phyloP scores from a whole-genome alignment of 2,329 filamentous ascomycete genomes.

The Fusarium phyllophilum region DNA sequence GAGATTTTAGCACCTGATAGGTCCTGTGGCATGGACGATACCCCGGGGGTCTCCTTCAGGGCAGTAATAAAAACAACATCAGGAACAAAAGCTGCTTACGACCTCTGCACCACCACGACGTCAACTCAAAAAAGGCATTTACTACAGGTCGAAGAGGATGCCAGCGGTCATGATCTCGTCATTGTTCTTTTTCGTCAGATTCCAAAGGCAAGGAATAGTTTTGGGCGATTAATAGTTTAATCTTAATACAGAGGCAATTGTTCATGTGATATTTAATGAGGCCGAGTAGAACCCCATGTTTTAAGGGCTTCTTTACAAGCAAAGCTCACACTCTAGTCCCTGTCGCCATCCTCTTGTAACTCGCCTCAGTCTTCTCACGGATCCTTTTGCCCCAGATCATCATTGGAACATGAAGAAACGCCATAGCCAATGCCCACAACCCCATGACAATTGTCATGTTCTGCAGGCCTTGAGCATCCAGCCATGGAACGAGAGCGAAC shows the following conservation, averaged over 20 bases:
- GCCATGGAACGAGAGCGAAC: constrained; percentile 24
- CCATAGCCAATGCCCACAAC: constrained; percentile 5
- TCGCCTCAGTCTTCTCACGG: constrained; percentile 7
- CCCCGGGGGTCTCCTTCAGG: no score
- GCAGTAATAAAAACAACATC: no score
- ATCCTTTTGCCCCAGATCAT: constrained; percentile 20
- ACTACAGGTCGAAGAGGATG: background rate
- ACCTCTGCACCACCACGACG: background rate
- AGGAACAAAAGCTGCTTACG: no score
- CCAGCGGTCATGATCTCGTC: background rate
- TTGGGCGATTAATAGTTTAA: fast-evolving
- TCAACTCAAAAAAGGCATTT: background rate
- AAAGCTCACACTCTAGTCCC: background rate
- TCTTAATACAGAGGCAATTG: background rate
- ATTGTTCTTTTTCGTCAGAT: fast-evolving
- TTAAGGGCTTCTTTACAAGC: background rate
- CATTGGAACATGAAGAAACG: constrained; percentile 13
- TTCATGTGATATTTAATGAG: background rate
- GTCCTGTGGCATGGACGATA: no score
- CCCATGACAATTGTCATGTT: constrained; percentile 29
- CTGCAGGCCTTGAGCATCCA: constrained; percentile 18
- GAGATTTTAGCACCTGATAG: no score
- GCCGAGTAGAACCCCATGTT: background rate
- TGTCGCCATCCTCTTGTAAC: constrained; percentile 12
- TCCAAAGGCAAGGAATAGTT: fast-evolving